Conservation (phyloP, 495 filamentous ascomycete species). For the Trichocladium uniseriatum region DNA sequence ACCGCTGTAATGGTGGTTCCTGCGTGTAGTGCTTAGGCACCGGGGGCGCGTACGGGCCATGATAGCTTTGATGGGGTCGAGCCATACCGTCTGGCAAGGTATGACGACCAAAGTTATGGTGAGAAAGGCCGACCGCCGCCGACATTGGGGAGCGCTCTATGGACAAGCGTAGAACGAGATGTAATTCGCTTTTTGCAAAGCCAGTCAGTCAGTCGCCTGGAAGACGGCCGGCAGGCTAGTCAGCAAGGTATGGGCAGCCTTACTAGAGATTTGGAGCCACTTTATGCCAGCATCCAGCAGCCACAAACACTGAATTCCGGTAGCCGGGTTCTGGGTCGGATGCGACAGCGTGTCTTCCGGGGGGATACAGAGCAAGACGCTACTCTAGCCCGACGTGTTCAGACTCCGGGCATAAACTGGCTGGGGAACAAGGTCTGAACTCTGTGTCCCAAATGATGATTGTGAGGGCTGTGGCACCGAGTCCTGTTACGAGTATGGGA, state of each 20-base stretch:
- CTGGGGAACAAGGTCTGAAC: neutral
- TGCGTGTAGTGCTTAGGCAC: constrained; percentile 29
- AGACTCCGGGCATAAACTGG: constrained; percentile 5
- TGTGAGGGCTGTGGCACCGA: neutral
- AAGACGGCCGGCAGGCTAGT: neutral
- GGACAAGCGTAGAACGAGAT: constrained; percentile 1
- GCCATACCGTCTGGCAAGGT: constrained; percentile 41
- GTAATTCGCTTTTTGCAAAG: constrained; percentile 12
- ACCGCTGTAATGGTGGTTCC: constrained; percentile 25
- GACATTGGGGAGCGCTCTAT: constrained; percentile 24
- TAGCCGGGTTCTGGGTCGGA: constrained; percentile 20
- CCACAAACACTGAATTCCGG: constrained; percentile 19
- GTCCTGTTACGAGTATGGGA: neutral
- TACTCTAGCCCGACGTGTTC: constrained; percentile 2
- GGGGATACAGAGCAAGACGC: constrained; percentile 2
- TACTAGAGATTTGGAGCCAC: constrained; percentile 10
- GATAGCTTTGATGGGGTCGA: constrained; percentile 32
- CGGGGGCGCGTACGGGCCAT: constrained; percentile 34
- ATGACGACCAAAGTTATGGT: constrained; percentile 34
- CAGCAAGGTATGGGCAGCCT: constrained; percentile 6
- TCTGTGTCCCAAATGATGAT: neutral
- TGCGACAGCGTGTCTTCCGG: constrained; percentile 10
- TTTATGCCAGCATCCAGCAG: constrained; percentile 13
- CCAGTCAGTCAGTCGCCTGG: constrained; percentile 15
- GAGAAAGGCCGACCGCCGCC: constrained; percentile 32